These are phyloP conservation scores for Thraustochytrium striatum DNA, from an alignment of 352 stramenopile species.

Conservation along the genomic window DNA sequence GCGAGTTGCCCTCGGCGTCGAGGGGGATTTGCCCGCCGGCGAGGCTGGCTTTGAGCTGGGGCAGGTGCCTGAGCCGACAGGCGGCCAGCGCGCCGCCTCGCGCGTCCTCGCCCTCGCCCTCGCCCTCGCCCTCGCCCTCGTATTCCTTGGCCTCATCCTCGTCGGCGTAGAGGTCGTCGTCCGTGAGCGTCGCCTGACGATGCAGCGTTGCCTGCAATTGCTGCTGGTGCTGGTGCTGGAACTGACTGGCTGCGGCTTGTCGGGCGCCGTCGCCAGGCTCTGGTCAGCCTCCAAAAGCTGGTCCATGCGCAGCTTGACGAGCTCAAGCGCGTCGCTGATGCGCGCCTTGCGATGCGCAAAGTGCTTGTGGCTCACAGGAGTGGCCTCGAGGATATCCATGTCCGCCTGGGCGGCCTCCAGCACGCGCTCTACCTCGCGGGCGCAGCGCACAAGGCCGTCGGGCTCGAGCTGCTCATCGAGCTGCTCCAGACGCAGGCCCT, in stretches of 20 bases:
- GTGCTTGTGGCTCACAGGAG: not conserved
- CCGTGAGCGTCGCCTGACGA: too few species aligned
- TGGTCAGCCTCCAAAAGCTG: too few species aligned
- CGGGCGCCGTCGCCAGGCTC: too few species aligned
- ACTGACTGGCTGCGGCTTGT: not conserved
- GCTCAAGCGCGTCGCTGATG: constrained; percentile 22
- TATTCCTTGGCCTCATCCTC: constrained; percentile 1
- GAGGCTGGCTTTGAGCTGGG: not conserved
- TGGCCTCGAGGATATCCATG: not conserved
- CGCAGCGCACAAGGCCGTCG: too few species aligned
- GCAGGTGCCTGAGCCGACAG: not conserved
- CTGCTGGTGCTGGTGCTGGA: not conserved
- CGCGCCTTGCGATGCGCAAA: not conserved
- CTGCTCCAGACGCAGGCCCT: too few species aligned
- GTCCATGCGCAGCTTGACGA: not conserved
- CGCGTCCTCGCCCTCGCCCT: not conserved
- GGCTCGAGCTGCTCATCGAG: too few species aligned
- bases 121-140: not conserved
- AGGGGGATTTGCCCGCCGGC: not conserved
- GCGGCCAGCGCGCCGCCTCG: not conserved
- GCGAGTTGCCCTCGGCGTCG: not conserved
- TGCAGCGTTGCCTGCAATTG: not conserved
- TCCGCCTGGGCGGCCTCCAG: constrained; percentile 21
- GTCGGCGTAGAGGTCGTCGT: not conserved
- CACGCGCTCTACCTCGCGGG: not conserved